Conservation (phyloP, 306 rosid genomes). For the Rosa rugosa region DNA sequence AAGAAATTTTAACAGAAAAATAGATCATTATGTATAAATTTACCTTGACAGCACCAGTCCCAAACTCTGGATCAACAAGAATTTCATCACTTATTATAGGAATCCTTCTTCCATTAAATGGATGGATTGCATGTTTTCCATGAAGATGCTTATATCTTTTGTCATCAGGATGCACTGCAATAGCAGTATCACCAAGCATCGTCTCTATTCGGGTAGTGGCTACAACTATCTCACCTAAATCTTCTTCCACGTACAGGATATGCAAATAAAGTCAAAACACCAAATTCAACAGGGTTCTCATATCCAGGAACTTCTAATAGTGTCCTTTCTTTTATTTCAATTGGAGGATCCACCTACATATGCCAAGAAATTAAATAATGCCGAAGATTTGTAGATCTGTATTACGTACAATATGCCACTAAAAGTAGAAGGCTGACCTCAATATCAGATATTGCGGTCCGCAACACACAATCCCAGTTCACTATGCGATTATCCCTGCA, state of each 20-base stretch:
- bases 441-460: slow-evolving; percentile 91
- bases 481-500: slow-evolving; percentile 82
- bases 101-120: slow-evolving; percentile 78
- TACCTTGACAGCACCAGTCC: slow-evolving; percentile 98
- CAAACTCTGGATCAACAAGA: slow-evolving; percentile 87
- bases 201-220: slow-evolving; percentile 95
- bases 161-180: slow-evolving; percentile 82
- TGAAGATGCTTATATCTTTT: slow-evolving; percentile 65
- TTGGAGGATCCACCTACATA: slow-evolving; percentile 70
- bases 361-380: slow-evolving; percentile 22
- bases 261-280: slow-evolving; percentile 77
- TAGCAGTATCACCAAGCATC: slow-evolving; percentile 95
- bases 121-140: slow-evolving; percentile 84
- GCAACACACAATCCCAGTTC: slow-evolving; percentile 87
- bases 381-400: neutral
- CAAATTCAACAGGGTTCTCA: slow-evolving; percentile 77
- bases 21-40: too few relatives aligned
- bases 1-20: too few relatives aligned
- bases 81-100: slow-evolving; percentile 75
- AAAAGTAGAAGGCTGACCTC: slow-evolving; percentile 53
- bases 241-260: slow-evolving; percentile 80
- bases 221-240: slow-evolving; percentile 82
- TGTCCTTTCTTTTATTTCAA: slow-evolving; percentile 71
- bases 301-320: slow-evolving; percentile 73
- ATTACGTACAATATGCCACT: neutral